These are phyloP conservation scores for Termitomyces sp. DNA, from an alignment of 768 basidiomycete species.

Conservation along the genomic window DNA sequence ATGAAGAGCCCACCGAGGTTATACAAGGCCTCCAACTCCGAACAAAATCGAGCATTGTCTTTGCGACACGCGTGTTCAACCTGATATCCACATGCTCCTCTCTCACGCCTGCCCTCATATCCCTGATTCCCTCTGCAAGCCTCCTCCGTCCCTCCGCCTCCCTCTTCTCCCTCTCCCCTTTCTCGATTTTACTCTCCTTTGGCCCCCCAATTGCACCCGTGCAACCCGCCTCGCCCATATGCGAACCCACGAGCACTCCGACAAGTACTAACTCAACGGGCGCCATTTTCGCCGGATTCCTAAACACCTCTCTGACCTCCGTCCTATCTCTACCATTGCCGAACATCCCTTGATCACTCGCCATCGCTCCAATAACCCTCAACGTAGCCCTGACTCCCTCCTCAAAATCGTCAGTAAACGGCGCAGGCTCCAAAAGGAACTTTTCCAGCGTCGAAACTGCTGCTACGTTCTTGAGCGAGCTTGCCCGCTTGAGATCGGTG, in stretches of 20 bases:
- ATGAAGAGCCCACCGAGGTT: neutral
- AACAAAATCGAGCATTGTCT: slow-evolving; percentile 51
- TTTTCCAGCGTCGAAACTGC: slow-evolving; percentile 20
- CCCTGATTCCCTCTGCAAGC: slow-evolving; percentile 5
- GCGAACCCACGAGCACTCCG: slow-evolving; percentile 45
- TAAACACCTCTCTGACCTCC: slow-evolving; percentile 29
- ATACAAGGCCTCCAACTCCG: slow-evolving; percentile 11
- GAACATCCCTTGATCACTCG: neutral
- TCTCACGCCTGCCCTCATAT: slow-evolving; percentile 53
- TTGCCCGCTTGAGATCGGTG: slow-evolving; percentile 22
- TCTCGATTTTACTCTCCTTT: neutral
- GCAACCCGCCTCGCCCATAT: slow-evolving; percentile 25
- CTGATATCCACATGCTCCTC: slow-evolving; percentile 56
- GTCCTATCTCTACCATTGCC: slow-evolving; percentile 20
- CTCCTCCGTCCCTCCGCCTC: slow-evolving; percentile 1
- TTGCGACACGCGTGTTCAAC: slow-evolving; percentile 52
- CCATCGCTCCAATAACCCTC: slow-evolving; percentile 7
- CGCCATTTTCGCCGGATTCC: slow-evolving; percentile 41
- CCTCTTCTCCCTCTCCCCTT: neutral
- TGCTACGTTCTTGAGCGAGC: slow-evolving; percentile 41
- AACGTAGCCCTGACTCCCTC: neutral
- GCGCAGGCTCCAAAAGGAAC: slow-evolving; percentile 5
- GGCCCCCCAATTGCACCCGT: neutral
- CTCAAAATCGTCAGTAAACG: slow-evolving; percentile 1
- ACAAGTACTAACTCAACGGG: slow-evolving; percentile 66